Percentiles rank a stretch among this genome's conserved stretches.
These are phyloP conservation scores for Apiospora saccharicola DNA, from an alignment of 2,329 filamentous ascomycete species.

Conservation along the genomic window DNA sequence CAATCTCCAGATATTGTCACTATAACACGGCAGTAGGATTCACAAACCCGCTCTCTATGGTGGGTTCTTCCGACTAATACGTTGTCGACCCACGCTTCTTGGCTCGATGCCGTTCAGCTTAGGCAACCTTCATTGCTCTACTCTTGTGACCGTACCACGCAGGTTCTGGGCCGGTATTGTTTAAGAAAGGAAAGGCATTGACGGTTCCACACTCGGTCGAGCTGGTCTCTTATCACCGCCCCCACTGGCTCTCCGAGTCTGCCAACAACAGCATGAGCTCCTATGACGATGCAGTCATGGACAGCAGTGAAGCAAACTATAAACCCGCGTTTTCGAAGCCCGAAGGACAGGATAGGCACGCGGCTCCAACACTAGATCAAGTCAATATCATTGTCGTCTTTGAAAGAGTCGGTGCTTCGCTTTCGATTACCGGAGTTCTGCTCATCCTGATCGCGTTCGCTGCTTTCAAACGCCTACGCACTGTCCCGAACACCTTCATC, in stretches of 20 bases:
- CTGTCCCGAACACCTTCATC: conserved; percentile 68
- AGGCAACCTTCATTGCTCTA: neutral
- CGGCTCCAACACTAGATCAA: conserved; percentile 38
- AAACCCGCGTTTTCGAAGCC: neutral
- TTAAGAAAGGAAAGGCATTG: neutral
- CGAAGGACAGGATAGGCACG: too few relatives aligned
- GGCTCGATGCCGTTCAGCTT: conserved; percentile 12
- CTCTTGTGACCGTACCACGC: neutral
- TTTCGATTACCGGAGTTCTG: conserved; percentile 60
- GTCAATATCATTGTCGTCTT: conserved; percentile 53
- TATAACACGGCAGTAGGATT: conserved; percentile 10
- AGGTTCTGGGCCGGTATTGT: neutral
- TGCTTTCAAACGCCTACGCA: conserved; percentile 59
- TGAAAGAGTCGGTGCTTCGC: conserved; percentile 60
- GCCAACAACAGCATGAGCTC: conserved; percentile 10
- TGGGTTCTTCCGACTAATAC: neutral
- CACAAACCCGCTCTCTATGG: conserved; percentile 11
- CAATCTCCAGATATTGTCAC: conserved; percentile 22
- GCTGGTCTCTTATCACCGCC: neutral
- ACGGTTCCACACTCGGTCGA: neutral
- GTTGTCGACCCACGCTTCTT: neutral
- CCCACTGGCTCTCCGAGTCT: neutral
- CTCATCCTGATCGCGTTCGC: conserved; percentile 61
- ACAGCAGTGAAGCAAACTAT: neutral
- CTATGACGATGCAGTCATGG: conserved; percentile 2